Base-by-base conservation (phyloP, 148 eudicot species). In the Rhododendron vialii region DNA sequence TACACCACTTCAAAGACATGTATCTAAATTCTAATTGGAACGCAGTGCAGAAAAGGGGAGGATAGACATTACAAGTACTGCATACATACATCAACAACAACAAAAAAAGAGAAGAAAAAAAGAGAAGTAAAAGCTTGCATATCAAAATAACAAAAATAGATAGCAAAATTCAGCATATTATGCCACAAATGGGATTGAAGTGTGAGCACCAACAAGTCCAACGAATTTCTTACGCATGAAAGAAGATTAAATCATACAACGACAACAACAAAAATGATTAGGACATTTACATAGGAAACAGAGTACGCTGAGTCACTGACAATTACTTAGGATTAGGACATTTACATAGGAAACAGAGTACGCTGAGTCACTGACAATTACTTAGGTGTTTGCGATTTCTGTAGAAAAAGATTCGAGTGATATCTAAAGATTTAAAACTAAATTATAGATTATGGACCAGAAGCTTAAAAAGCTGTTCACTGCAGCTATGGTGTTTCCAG, bases 191-290 rank as follows among this genome's bases (percentile, higher is more conserved):
- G 41, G 76, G 57, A 43, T 28, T 26, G 9, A 69, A 15, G 36
- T 26, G 67, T 65, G 59, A 83, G 36, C 38, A 43, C 53, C 20
- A 41, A 87, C 80, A 24, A 81, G 75, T 28, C n/a, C 51, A 85
- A 78, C 38, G 17, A 78, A 50, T 36, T 36, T 51, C 38, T 6
- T 7, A 30, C 1, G 59, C 20, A 26, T n/a, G 9, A 30, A 47
- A 26, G 59, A 79, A 47, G 10, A 53, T 57, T 14, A 81, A 33
- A 79, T 82, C 48, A 8, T 26, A 38, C 13, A 82, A 61, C 20
- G 2, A 57, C 18, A 55, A 28, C n/a, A 55, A 57, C 22, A n/a
- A 28, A 26, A 59, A 24, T 38, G 18, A 17, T 15, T 17, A 33
- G 11, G 28, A 30, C 33, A 65, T 65, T 11, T 67, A 67, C 74